These are phyloP conservation scores for Aureobasidium sp. DNA, from an alignment of 2,329 filamentous ascomycete genomes.

Conservation along the genomic window DNA sequence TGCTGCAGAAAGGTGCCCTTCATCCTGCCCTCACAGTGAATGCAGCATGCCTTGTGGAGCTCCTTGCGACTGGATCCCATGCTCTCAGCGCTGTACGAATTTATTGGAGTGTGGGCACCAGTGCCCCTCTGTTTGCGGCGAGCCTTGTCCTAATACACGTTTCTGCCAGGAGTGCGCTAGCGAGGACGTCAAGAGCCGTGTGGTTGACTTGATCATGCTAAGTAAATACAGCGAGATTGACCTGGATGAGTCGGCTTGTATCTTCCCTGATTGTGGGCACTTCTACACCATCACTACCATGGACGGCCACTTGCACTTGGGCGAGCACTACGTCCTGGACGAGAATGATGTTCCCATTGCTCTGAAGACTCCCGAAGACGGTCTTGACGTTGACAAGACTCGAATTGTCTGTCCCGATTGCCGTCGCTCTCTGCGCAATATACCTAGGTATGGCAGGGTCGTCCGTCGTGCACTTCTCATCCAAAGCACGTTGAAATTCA, in stretches of 20 bases:
- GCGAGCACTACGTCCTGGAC: conserved; percentile 42
- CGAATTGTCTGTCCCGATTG: conserved; percentile 54
- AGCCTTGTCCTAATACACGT: conserved; percentile 46
- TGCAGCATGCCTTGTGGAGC: conserved; percentile 48
- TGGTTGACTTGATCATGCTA: conserved; percentile 53
- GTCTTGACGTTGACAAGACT: conserved; percentile 43
- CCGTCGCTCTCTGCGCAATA: conserved; percentile 50
- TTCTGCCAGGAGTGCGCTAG: conserved; percentile 54
- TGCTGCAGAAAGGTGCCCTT: not conserved
- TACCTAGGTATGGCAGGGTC: conserved; percentile 57
- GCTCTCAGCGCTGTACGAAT: conserved; percentile 51
- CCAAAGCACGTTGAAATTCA: conserved; percentile 58
- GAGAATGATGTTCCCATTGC: conserved; percentile 23
- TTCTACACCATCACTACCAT: conserved; percentile 54
- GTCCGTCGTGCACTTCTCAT: conserved; percentile 55
- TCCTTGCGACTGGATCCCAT: conserved; percentile 62
- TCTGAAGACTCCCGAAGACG: conserved; percentile 34
- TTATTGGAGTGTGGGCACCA: conserved; percentile 53
- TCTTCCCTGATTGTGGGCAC: conserved; percentile 59
- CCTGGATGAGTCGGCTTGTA: conserved; percentile 52
- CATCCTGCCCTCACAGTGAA: conserved; percentile 34
- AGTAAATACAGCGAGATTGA: conserved; percentile 51
- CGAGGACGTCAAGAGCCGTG: conserved; percentile 37
- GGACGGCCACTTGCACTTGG: conserved; percentile 55
- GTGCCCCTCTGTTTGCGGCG: conserved; percentile 60